Evolutionary conservation across 1,284 basidiomycete genomes (phyloP), one percentile per base, ranked within the genome.

Genomic region (Tetrapyrgos nigripes): DNA sequence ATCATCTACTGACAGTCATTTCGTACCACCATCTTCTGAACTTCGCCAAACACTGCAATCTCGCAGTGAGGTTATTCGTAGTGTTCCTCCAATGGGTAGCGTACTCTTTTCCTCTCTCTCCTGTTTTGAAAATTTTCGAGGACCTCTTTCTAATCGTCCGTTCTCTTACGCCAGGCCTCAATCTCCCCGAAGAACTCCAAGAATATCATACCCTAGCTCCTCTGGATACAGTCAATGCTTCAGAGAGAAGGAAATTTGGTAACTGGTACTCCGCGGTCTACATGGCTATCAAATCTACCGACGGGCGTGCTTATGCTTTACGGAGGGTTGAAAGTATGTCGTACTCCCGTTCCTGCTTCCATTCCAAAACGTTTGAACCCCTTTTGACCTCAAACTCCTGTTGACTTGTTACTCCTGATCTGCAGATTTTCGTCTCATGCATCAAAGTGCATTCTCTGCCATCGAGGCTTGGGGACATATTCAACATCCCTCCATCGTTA

Each of bases 391-490:
- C n/a, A n/a, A n/a, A n/a, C n/a, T n/a, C n/a, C n/a, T n/a, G n/a
- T n/a, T 13, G 21, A 3, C 10, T 52, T 23, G 23, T 19, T 58
- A 6, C 46, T 52, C 19, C 19, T 60, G 50, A 53, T 63, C 55
- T 64, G 53, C 71, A 94, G 95, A 92, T 62, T 98, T 91, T 74
- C 89, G 94, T 27, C 76, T 98, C 40, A 84, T 83, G 66, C 87
- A 91, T 64, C 92, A 96, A 69, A 79, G 83, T 9, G 96, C 96
- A 1, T 97, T 98, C 68, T 79, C 79, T 6, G 77, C 87, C 3
- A 91, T 98, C 28, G 96, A 98, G 67, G 80, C 88, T 19, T 99
- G 97, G 97, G 86, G 89, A 2, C 83, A 86, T 53, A 82, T 98
- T 59, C 84, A 83, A 19, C 96, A 99, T 78, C 96, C 97, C 0